phyloP scores from a whole-genome alignment of 441 rosid genomes.

The Melastoma candidum region DNA sequence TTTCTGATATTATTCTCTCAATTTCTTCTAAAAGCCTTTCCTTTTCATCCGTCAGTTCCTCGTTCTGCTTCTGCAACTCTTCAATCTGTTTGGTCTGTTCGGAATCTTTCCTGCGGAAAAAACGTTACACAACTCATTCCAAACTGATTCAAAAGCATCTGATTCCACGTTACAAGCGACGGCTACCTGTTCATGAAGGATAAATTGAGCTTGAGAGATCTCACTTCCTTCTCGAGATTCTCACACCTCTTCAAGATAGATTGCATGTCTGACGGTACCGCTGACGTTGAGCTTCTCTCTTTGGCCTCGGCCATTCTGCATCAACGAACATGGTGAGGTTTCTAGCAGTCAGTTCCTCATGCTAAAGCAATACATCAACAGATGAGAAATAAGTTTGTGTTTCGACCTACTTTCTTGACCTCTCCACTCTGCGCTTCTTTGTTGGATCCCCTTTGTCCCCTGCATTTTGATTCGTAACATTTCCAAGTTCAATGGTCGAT shows the following conservation, averaged over 20 bases:
- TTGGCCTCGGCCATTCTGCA: slow-evolving; percentile 78
- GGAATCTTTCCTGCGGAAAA: slow-evolving; percentile 54
- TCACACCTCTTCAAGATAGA: slow-evolving; percentile 53
- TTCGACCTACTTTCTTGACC: slow-evolving; percentile 56
- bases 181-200: slow-evolving; percentile 68
- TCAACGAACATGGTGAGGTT: background rate
- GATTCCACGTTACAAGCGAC: background rate
- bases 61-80: slow-evolving; percentile 61
- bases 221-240: slow-evolving; percentile 69
- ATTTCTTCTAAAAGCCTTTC: slow-evolving; percentile 65
- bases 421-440: slow-evolving; percentile 65
- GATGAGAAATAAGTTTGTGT: background rate
- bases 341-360: too few species aligned
- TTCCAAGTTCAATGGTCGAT: background rate
- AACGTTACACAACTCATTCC: background rate
- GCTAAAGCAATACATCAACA: too few species aligned
- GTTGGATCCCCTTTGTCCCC: slow-evolving; percentile 58
- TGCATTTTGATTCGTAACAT: slow-evolving; percentile 20
- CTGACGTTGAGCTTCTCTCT: slow-evolving; percentile 43
- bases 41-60: slow-evolving; percentile 48
- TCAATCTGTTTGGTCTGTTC: slow-evolving; percentile 71
- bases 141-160: background rate
- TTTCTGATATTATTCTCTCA: slow-evolving; percentile 41
- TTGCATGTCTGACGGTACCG: slow-evolving; percentile 49
- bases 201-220: slow-evolving; percentile 62